These are phyloP conservation scores for Diaporthe sp. DNA, from an alignment of 2,329 filamentous ascomycete genomes.

Conservation along the genomic window DNA sequence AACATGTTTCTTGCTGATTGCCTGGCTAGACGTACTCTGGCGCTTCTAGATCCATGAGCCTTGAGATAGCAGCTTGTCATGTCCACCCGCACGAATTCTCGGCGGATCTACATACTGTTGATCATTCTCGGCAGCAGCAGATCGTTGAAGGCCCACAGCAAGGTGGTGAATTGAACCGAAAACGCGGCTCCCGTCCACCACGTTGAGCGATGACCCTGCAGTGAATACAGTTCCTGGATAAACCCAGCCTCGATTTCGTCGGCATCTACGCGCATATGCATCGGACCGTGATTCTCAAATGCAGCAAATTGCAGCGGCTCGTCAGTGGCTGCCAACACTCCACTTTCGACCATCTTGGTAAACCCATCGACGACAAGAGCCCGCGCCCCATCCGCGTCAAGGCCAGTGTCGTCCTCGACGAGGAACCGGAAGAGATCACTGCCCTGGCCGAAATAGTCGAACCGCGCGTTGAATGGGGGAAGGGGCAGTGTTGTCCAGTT, in stretches of 20 bases:
- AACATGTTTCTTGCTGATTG: neutral
- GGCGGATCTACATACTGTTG: slow-evolving; percentile 16
- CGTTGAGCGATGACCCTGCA: slow-evolving; percentile 59
- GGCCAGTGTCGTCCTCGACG: neutral
- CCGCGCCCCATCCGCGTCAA: neutral
- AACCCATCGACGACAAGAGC: neutral
- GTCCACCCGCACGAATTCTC: neutral
- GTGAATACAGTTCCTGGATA: slow-evolving; percentile 53
- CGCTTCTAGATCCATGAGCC: neutral
- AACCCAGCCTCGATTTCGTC: slow-evolving; percentile 48
- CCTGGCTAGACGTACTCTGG: neutral
- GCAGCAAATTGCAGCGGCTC: neutral
- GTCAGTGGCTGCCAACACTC: neutral
- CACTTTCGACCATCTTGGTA: neutral
- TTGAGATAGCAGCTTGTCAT: neutral
- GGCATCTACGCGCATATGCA: neutral
- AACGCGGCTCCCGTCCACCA: slow-evolving; percentile 59
- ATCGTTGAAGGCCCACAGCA: slow-evolving; percentile 52
- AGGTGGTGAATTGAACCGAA: slow-evolving; percentile 48
- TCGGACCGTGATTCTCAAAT: slow-evolving; percentile 1
- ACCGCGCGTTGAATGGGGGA: neutral
- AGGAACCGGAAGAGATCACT: slow-evolving; percentile 2
- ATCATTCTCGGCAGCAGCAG: slow-evolving; percentile 43
- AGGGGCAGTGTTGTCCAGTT: neutral
- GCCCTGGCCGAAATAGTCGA: slow-evolving; percentile 7